Base-by-base conservation (phyloP, 306 rosid species). In the Casuarina cunninghamiana region DNA sequence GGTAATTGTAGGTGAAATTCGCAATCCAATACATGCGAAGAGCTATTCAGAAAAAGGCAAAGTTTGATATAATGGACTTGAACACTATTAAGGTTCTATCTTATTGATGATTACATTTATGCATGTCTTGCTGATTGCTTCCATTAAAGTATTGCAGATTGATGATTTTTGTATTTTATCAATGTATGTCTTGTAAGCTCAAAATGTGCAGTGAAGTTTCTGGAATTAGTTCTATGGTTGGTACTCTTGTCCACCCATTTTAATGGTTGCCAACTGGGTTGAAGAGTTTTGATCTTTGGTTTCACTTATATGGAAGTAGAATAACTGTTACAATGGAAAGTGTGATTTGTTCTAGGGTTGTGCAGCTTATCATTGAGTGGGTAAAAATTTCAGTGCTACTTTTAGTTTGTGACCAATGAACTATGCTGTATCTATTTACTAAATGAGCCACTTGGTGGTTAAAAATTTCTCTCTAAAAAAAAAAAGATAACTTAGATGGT, bases 11-110 rank as follows among this genome's bases (percentile, higher is more conserved):
- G 99, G 97, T 95, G 79, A 95, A 95, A 82, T 90, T 87, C 83
- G 99, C 99, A 45, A 95, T 95, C 77, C 96, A 90, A 78, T 89
- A 88, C 87, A 95, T 95, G 97, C 87, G 96, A 80, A 95, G 82
- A 85, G 75, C 86, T 58, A 90, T 93, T 85, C 99, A 87, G 82
- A 95, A 93, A 86, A 95, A 95, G 91, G 99, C 97, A 74, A 93
- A 93, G 81, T 93, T 96, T 81, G 98, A 96, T 90, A 96, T 96
- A 81, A 75, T 61, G 76, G 92, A 91, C 73, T 84, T 95, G 78
- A 95, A 91, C 83, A 88, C 97, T 39, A 78, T 91, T 66, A 95
- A 95, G 98, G 99, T 86, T 44, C 45, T 49, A 55, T 71, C 69
- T 63, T 35, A 32, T 62, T n/a, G 26, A 37, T 63, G 57, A 39